A percentile compares a stretch with the other conserved stretches of the same genome.
Evolutionary conservation across 2,329 filamentous ascomycete species (phyloP).

Genomic region (Sporothrix globosa): DNA sequence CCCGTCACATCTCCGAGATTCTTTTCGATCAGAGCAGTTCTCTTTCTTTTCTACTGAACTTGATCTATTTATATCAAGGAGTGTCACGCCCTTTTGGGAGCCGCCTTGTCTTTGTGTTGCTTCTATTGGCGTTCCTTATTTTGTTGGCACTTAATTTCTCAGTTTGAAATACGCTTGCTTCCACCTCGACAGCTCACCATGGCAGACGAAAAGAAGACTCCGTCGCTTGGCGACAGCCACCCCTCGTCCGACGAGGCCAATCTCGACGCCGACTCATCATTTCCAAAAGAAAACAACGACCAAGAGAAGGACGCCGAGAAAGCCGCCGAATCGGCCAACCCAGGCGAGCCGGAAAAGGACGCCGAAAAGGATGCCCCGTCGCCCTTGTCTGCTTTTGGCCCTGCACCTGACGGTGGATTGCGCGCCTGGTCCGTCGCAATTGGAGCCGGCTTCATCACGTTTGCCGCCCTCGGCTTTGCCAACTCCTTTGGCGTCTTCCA

Average conservation of each 20-base stretch:
- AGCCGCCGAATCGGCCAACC: too few relatives aligned
- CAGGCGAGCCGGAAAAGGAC: not conserved
- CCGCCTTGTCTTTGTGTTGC: not conserved
- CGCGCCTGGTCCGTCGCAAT: constrained; percentile 41
- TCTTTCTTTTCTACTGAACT: not conserved
- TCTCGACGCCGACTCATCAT: not conserved
- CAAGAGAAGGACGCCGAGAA: not conserved
- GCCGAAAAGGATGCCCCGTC: constrained; percentile 28
- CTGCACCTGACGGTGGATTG: constrained; percentile 39
- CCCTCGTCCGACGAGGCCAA: constrained; percentile 14
- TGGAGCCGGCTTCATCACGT: constrained; percentile 40
- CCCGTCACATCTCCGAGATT: constrained; percentile 2
- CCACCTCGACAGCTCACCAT: not conserved
- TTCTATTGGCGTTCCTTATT: not conserved
- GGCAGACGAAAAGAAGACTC: constrained; percentile 10
- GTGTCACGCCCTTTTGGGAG: not conserved
- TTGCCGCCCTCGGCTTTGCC: constrained; percentile 43
- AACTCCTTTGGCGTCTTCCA: constrained; percentile 48
- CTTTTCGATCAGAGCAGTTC: not conserved
- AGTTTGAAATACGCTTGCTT: not conserved
- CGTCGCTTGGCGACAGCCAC: constrained; percentile 5
- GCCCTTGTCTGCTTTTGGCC: constrained; percentile 39
- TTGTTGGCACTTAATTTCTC: not conserved
- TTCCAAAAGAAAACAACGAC: not conserved
- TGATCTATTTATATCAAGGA: not conserved